A percentile compares a stretch with the other conserved stretches of the same genome.
These are phyloP conservation scores for Stachybotrys chartarum DNA, from an alignment of 2,329 filamentous ascomycete genomes.

Conservation along the genomic window DNA sequence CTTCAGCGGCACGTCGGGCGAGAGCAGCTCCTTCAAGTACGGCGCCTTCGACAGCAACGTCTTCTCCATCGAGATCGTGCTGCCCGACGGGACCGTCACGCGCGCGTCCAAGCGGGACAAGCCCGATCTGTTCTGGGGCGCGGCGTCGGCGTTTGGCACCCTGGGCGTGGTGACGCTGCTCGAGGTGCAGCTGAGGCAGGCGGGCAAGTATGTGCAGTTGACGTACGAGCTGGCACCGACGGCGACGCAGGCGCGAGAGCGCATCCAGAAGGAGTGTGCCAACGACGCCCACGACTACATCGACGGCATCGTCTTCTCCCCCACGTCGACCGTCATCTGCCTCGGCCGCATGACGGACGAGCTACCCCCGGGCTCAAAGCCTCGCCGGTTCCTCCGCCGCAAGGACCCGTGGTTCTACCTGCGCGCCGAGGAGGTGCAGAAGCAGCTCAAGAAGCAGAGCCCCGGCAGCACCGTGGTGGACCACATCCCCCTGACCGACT, in stretches of 20 bases:
- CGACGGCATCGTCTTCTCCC: slow-evolving; percentile 60
- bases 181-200: slow-evolving; percentile 51
- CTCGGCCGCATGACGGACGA: slow-evolving; percentile 49
- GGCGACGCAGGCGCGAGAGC: slow-evolving; percentile 27
- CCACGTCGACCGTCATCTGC: slow-evolving; percentile 50
- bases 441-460: slow-evolving; percentile 12
- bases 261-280: slow-evolving; percentile 35
- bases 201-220: slow-evolving; percentile 48
- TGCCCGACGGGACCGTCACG: slow-evolving; percentile 51
- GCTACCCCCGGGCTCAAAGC: slow-evolving; percentile 23
- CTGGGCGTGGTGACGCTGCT: slow-evolving; percentile 59
- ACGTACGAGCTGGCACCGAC: slow-evolving; percentile 43
- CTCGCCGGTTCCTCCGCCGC: slow-evolving; percentile 45
- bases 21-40: slow-evolving; percentile 61
- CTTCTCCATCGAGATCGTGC: slow-evolving; percentile 56
- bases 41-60: slow-evolving; percentile 60
- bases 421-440: slow-evolving; percentile 44
- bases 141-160: slow-evolving; percentile 59
- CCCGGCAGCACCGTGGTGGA: slow-evolving; percentile 29
- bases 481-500: slow-evolving; percentile 55
- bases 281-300: slow-evolving; percentile 52
- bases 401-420: slow-evolving; percentile 70
- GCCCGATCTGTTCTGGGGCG: slow-evolving; percentile 56
- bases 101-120: slow-evolving; percentile 46
- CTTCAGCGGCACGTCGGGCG: slow-evolving; percentile 58